phyloP scores from a whole-genome alignment of 495 filamentous ascomycete species.

The Hypoxylon crocopeplum region DNA sequence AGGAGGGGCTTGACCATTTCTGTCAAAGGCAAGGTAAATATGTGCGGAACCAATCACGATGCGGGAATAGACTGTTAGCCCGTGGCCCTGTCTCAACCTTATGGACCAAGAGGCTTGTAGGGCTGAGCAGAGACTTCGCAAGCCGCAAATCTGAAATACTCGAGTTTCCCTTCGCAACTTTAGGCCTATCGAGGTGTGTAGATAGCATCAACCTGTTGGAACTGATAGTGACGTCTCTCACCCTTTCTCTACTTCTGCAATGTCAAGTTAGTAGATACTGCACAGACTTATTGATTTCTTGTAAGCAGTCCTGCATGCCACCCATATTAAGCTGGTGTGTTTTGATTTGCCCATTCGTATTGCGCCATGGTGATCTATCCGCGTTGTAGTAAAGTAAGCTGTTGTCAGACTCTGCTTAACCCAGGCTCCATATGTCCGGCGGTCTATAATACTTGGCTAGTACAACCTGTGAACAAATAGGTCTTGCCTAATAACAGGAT shows the following conservation, averaged over 20 bases:
- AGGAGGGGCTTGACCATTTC: slow-evolving; percentile 18
- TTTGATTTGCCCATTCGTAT: slow-evolving; percentile 35
- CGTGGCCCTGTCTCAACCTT: slow-evolving; percentile 20
- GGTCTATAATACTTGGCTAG: slow-evolving; percentile 15
- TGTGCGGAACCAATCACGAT: slow-evolving; percentile 32
- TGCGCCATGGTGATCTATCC: slow-evolving; percentile 25
- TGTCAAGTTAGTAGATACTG: too few species aligned
- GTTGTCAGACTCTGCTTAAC: slow-evolving; percentile 15
- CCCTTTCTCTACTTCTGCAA: neutral
- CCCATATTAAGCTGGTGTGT: slow-evolving; percentile 10
- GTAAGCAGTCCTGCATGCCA: slow-evolving; percentile 23
- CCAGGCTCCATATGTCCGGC: slow-evolving; percentile 3
- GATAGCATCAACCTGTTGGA: neutral
- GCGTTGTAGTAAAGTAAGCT: slow-evolving; percentile 19
- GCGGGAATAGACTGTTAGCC: neutral
- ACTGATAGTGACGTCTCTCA: neutral
- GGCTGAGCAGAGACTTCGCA: slow-evolving; percentile 26
- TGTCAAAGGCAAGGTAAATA: slow-evolving; percentile 23
- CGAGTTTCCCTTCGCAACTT: too few species aligned
- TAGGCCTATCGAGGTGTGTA: too few species aligned
- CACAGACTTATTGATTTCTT: slow-evolving; percentile 18
- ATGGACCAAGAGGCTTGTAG: slow-evolving; percentile 27
- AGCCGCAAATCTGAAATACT: neutral
- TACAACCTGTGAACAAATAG: too few species aligned
- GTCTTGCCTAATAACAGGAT: slow-evolving; percentile 7